These are phyloP conservation scores for Rosa rugosa DNA, from an alignment of 306 rosid species.

Conservation along the genomic window DNA sequence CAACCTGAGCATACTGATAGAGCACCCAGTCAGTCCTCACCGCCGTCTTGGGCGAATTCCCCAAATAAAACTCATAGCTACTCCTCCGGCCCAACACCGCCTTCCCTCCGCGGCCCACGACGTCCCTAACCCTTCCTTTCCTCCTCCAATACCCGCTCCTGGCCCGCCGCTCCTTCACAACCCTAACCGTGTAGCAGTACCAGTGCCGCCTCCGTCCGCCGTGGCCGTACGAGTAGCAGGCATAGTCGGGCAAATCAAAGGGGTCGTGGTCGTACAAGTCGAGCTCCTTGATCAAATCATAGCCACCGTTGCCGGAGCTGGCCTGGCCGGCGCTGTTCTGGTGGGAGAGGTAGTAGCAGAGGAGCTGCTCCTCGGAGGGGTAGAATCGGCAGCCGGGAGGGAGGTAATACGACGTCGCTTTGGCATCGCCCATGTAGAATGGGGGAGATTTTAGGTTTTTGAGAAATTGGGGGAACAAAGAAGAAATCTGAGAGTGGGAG, in stretches of 20 bases:
- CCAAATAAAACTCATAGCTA: conserved; percentile 48
- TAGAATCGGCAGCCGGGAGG: conserved; percentile 58
- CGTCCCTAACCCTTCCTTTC: conserved; percentile 43
- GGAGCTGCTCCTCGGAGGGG: conserved; percentile 67
- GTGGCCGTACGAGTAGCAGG: conserved; percentile 51
- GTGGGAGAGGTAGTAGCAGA: conserved; percentile 44
- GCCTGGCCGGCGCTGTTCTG: conserved; percentile 31
- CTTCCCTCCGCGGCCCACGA: conserved; percentile 29
- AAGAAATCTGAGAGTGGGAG: not conserved
- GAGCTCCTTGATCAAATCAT: conserved; percentile 51
- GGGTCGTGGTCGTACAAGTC: conserved; percentile 51
- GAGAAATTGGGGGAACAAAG: not conserved
- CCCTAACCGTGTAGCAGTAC: conserved; percentile 49
- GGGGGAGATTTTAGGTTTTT: conserved; percentile 6
- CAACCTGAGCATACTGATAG: conserved; percentile 53
- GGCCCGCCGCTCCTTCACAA: conserved; percentile 36
- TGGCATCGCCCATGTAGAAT: conserved; percentile 35
- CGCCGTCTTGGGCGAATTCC: conserved; percentile 35
- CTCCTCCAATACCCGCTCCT: conserved; percentile 65
- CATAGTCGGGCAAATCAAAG: conserved; percentile 42
- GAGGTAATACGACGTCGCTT: conserved; percentile 29
- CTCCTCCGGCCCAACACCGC: conserved; percentile 51
- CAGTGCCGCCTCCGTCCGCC: conserved; percentile 56
- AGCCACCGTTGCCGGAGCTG: conserved; percentile 14
- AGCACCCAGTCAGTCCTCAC: conserved; percentile 50